Evolutionary conservation across 805 yeast species (phyloP), one percentile per base, ranked within the genome.

Genomic region (Lachancea lanzarotensis): DNA sequence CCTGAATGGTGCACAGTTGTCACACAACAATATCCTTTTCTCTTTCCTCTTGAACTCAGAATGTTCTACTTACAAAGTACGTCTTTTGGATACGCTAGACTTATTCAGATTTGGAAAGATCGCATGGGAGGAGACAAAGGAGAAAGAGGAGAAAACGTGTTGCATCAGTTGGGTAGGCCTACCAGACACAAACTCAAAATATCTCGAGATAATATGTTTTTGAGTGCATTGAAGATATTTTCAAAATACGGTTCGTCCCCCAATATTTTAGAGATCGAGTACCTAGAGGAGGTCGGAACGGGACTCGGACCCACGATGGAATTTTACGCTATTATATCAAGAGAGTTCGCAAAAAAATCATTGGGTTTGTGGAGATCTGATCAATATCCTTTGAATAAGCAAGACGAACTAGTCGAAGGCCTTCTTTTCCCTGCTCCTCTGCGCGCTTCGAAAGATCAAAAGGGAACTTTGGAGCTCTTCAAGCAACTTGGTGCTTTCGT

Each of bases 221-320:
- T 80, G 50, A 82, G 93, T 47, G 95, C 95, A 0, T 63, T 84
- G 41, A 86, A 86, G 55, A 84, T 90, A 1, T 68, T 93, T 63
- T 82, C 79, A 36, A 68, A 77, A 40, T 83, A 87, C 60, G 95
- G 93, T 0, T 67, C 84, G 0, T 74, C 82, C n/a, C 89, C 96
- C 1, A 83, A 88, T 25, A 70, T 85, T 3, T 66, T 91, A 18
- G 98, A 91, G 55, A 81, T 93, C 45, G 96, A 90, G 60, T 91
- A 84, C 56, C 79, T 74, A 50, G 89, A 83, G 52, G 98, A 91
- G 61, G 96, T 75, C 6, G 98, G 98, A n/a, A 82, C 96, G 0
- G 98, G 98, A 0, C 67, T 89, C 37, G 98, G 98, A 0, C 98
- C 98, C 3, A 91, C 98, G 0, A 70, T 90, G 51, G 98, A 91